Conservation (phyloP, 2,329 filamentous ascomycete species). For the Sclerotinia nivalis region DNA sequence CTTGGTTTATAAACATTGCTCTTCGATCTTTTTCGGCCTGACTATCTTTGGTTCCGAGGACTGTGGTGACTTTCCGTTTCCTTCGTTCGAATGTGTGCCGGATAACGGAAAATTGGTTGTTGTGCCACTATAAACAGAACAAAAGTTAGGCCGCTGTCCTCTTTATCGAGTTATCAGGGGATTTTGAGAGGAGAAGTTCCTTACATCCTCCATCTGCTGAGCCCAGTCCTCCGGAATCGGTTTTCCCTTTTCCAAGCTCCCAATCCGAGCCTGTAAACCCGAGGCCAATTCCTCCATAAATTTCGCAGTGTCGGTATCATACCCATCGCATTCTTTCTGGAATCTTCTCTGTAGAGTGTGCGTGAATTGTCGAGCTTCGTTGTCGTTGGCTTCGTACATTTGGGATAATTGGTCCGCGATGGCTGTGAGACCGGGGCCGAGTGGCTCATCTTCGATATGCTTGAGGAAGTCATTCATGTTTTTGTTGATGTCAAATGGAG, state of each 20-base stretch:
- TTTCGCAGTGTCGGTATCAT: background rate
- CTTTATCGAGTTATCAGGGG: rapidly evolving
- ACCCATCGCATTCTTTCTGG: conserved; percentile 1
- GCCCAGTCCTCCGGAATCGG: background rate
- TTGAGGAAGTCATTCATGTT: conserved; percentile 7
- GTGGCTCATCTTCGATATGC: background rate
- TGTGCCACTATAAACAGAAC: background rate
- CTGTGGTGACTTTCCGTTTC: background rate
- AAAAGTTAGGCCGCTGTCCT: background rate
- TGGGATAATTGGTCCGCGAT: background rate
- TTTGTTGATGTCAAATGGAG: background rate
- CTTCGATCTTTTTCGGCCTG: background rate
- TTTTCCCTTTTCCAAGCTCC: conserved; percentile 4
- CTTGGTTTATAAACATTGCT: background rate
- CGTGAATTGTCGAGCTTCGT: background rate
- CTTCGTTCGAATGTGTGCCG: background rate
- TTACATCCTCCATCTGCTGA: conserved; percentile 3
- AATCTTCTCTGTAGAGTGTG: background rate
- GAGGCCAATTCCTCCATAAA: background rate
- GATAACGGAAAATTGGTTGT: background rate
- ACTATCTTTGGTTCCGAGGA: background rate
- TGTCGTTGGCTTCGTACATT: background rate
- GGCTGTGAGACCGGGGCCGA: background rate
- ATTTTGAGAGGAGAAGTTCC: background rate
- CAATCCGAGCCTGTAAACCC: background rate